Percentiles rank a stretch among this genome's conserved stretches.
phyloP scores from a whole-genome alignment of 2,329 filamentous ascomycete genomes.

The Neopestalotiopsis rosae region DNA sequence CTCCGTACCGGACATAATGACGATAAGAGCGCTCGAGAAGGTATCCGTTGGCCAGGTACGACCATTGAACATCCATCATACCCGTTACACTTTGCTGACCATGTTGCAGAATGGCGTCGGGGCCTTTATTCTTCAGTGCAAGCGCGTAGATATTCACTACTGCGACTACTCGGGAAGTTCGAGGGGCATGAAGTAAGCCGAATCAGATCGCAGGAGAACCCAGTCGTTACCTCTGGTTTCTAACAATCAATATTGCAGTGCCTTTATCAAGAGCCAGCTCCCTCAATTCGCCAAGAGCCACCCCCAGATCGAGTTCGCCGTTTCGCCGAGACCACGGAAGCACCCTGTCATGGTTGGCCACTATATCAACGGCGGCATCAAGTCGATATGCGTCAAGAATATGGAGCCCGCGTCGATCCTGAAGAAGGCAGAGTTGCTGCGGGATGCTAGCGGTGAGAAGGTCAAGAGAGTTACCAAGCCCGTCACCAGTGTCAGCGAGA shows the following conservation, averaged over 20 bases:
- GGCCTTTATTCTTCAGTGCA: slow-evolving; percentile 97
- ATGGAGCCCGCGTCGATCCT: slow-evolving; percentile 80
- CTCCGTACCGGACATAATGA: slow-evolving; percentile 48
- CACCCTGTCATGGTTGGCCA: slow-evolving; percentile 81
- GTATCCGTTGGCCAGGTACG: slow-evolving; percentile 60
- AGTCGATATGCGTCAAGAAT: slow-evolving; percentile 88
- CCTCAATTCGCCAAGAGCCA: slow-evolving; percentile 79
- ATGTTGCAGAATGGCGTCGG: slow-evolving; percentile 84
- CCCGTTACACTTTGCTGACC: slow-evolving; percentile 11
- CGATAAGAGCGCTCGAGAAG: slow-evolving; percentile 57
- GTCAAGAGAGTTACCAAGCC: slow-evolving; percentile 67
- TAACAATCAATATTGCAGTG: slow-evolving; percentile 48
- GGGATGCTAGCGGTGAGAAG: slow-evolving; percentile 79
- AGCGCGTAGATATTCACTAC: slow-evolving; percentile 93
- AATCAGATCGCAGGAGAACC: neutral
- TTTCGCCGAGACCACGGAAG: slow-evolving; percentile 87
- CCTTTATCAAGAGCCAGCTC: slow-evolving; percentile 81
- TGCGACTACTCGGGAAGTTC: slow-evolving; percentile 97
- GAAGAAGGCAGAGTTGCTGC: slow-evolving; percentile 76
- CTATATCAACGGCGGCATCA: slow-evolving; percentile 89
- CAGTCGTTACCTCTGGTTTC: neutral
- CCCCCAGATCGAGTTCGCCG: slow-evolving; percentile 87
- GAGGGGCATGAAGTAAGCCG: slow-evolving; percentile 84
- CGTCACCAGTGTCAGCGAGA: slow-evolving; percentile 67
- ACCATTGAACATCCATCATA: slow-evolving; percentile 20